Percentiles rank a stretch among this genome's conserved stretches.
phyloP scores from a whole-genome alignment of 805 yeast genomes.

The Jamesozyma rosinii region DNA sequence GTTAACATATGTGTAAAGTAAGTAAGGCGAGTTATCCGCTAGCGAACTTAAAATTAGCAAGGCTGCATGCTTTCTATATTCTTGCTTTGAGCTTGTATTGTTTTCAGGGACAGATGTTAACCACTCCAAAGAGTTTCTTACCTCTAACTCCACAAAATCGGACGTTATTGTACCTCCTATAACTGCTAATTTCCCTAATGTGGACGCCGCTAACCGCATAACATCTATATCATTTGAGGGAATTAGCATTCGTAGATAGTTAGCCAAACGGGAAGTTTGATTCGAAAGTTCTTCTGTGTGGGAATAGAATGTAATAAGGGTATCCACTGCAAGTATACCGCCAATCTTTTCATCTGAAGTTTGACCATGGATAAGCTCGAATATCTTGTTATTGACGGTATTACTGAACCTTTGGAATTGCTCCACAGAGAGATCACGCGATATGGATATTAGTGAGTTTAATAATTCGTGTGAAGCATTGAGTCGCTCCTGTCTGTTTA shows the following conservation, averaged over 20 bases:
- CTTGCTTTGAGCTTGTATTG: constrained; percentile 58
- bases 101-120: constrained; percentile 46
- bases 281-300: constrained; percentile 78
- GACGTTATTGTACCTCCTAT: constrained; percentile 87
- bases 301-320: constrained; percentile 74
- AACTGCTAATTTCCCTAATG: constrained; percentile 79
- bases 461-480: constrained; percentile 63
- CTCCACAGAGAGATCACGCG: constrained; percentile 75
- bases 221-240: constrained; percentile 77
- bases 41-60: constrained; percentile 71
- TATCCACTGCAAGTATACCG: constrained; percentile 84
- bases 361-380: constrained; percentile 70
- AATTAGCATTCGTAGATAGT: constrained; percentile 69
- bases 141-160: constrained; percentile 88
- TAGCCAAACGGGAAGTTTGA: constrained; percentile 85
- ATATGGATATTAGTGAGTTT: constrained; percentile 57
- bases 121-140: constrained; percentile 85
- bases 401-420: constrained; percentile 74
- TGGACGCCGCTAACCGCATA: constrained; percentile 77
- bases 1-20: constrained; percentile 67
- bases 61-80: constrained; percentile 83
- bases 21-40: constrained; percentile 79
- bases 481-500: constrained; percentile 28
- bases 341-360: constrained; percentile 71
- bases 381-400: constrained; percentile 77